phyloP scores from a whole-genome alignment of 345 rosid species.

The Fremontodendron californicum region DNA sequence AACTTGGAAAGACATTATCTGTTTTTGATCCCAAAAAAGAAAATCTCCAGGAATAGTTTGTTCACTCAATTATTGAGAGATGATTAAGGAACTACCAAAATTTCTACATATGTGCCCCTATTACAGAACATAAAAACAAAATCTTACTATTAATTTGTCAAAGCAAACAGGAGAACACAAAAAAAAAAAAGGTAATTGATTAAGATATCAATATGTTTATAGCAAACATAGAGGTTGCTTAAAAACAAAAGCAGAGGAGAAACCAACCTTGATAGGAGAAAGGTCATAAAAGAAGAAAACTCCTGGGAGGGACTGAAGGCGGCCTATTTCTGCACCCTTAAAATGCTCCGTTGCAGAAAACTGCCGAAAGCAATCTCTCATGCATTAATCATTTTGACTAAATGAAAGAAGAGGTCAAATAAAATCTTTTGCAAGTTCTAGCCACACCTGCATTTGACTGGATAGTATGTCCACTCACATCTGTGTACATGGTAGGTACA shows the following conservation, averaged over 20 bases:
- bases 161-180: background rate
- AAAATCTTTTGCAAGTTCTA: background rate
- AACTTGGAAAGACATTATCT: background rate
- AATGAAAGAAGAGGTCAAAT: background rate
- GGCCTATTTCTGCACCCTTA: conserved; percentile 57
- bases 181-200: no score
- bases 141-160: background rate
- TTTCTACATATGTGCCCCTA: background rate
- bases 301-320: conserved; percentile 71
- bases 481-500: conserved; percentile 87
- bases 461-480: conserved; percentile 69
- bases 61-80: background rate
- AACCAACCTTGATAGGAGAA: conserved; percentile 87
- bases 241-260: background rate
- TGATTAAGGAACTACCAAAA: background rate
- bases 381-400: conserved; percentile 18
- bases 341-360: conserved; percentile 96
- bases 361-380: conserved; percentile 30
- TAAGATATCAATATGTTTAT: background rate
- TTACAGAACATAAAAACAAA: background rate
- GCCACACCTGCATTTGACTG: conserved; percentile 83
- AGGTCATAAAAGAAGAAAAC: conserved; percentile 98
- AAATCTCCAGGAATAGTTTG: background rate
- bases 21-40: background rate
- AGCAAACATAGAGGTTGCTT: background rate